Conservation (phyloP, 2,329 filamentous ascomycete species). For the Aspergillus ustus region DNA sequence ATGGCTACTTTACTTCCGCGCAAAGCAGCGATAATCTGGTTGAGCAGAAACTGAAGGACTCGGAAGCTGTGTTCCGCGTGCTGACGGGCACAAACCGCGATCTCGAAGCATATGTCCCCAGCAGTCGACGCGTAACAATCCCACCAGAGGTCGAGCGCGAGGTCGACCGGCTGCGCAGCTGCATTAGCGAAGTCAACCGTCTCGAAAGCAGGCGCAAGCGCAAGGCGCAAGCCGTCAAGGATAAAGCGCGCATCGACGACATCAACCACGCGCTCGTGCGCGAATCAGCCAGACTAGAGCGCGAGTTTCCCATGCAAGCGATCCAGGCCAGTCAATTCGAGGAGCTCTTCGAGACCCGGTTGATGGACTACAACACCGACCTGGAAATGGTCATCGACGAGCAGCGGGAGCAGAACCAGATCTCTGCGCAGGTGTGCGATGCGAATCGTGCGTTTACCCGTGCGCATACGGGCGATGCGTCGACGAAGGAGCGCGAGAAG, state of each 20-base stretch:
- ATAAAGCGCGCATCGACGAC: slow-evolving; percentile 84
- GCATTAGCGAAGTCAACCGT: slow-evolving; percentile 81
- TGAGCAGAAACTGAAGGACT: slow-evolving; percentile 76
- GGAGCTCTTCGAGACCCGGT: slow-evolving; percentile 80
- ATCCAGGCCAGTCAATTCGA: slow-evolving; percentile 92
- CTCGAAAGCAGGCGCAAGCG: slow-evolving; percentile 80
- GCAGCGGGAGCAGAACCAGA: slow-evolving; percentile 72
- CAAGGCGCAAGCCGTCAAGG: slow-evolving; percentile 76
- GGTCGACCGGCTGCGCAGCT: slow-evolving; percentile 74
- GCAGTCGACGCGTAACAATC: slow-evolving; percentile 76
- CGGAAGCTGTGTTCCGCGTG: slow-evolving; percentile 74
- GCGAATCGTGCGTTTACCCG: slow-evolving; percentile 79
- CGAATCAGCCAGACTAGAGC: slow-evolving; percentile 83
- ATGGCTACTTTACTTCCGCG: slow-evolving; percentile 80
- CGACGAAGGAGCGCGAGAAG: slow-evolving; percentile 76
- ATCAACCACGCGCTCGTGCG: slow-evolving; percentile 82
- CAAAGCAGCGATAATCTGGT: slow-evolving; percentile 71
- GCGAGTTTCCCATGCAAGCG: slow-evolving; percentile 80
- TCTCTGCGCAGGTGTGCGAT: slow-evolving; percentile 70
- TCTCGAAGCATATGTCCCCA: slow-evolving; percentile 87
- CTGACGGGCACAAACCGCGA: slow-evolving; percentile 79
- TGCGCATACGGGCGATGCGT: slow-evolving; percentile 70
- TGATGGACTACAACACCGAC: slow-evolving; percentile 82
- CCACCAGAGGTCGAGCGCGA: slow-evolving; percentile 80
- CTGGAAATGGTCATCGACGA: slow-evolving; percentile 73